Base-by-base conservation (phyloP, 371 early-diverging fungal genomes). In the Synchytrium microbalum region DNA sequence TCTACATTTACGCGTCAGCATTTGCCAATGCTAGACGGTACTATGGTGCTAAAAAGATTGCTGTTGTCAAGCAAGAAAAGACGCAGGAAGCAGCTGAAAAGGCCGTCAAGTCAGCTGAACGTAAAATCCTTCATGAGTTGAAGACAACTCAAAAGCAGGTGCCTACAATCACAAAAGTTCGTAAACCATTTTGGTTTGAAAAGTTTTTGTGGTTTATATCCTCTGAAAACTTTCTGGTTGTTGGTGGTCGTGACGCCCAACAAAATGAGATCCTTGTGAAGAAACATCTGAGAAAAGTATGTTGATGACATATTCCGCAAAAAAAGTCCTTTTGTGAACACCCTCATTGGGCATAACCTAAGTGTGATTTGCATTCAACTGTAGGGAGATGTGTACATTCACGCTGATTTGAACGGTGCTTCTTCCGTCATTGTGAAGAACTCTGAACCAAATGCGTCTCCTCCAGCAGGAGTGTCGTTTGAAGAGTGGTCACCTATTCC, bases 111-210 rank as follows among this genome's bases (percentile, higher is more conserved):
- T 85, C 86, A 32, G 94, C 95, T 14, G 93, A 96, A 72, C 81
- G 82, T 51, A 96, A 95, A 72, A 93, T 96, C 64, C 67, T 79
- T 30, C 78, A 86, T 52, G 92, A 95, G 61, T 71, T 93, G 29
- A 84, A 89, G 63, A 82, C 87, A 46, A 82, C 65, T 0, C 63
- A 29, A 59, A 51, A 52, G 79, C 63, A 86, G 38, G 58, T 60
- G 26, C 88, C 86, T 3, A 77, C 86, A 19, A 91, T 93, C 66
- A 86, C 81, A 61, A 86, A 90, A 69, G 85, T 88, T 54, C 90
- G 99, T 67, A 94, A 92, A 64, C 88, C 92, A 1, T 92, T 87
- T 56, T 99, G 99, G 99, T 99, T 99, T 80, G 99, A 99, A 75
- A 98, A 97, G 81, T 99, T 98, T 69, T 67, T 90, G 57, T 99